Evolutionary conservation across 306 rosid genomes (phyloP).

Genomic region (Phaseolus lunatus): DNA sequence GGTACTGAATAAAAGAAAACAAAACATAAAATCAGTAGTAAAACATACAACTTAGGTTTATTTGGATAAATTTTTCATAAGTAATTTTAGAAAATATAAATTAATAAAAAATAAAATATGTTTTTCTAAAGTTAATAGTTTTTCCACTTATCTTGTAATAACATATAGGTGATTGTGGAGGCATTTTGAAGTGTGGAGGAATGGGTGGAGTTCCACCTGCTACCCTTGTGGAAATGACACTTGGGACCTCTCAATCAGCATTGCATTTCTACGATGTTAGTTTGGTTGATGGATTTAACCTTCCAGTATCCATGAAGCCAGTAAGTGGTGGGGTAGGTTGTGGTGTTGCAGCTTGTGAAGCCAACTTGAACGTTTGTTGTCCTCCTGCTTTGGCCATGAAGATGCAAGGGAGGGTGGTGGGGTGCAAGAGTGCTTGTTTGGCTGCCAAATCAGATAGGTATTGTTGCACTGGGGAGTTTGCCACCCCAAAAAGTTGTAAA

Average conservation of each 20-base stretch:
- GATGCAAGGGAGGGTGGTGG: slow-evolving; percentile 65
- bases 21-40: not conserved
- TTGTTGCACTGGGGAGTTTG: slow-evolving; percentile 74
- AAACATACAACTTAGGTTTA: no score
- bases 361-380: slow-evolving; percentile 62
- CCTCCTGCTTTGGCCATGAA: slow-evolving; percentile 60
- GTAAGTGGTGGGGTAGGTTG: slow-evolving; percentile 48
- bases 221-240: slow-evolving; percentile 70
- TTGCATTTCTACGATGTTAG: slow-evolving; percentile 80
- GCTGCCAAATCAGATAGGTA: slow-evolving; percentile 66
- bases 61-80: no score
- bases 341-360: slow-evolving; percentile 69
- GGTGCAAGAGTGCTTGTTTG: slow-evolving; percentile 83
- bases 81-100: no score
- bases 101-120: no score
- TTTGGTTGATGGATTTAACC: slow-evolving; percentile 79
- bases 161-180: slow-evolving; percentile 67
- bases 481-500: slow-evolving; percentile 57
- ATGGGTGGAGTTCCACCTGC: slow-evolving; percentile 72
- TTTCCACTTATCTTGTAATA: no score
- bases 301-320: slow-evolving; percentile 66
- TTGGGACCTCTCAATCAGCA: slow-evolving; percentile 60
- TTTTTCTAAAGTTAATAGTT: no score
- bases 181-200: slow-evolving; percentile 68
- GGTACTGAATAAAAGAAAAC: slow-evolving; percentile 14